Base-by-base conservation (phyloP, 371 early-diverging fungal genomes). In the Zopfochytrium polystomum region DNA sequence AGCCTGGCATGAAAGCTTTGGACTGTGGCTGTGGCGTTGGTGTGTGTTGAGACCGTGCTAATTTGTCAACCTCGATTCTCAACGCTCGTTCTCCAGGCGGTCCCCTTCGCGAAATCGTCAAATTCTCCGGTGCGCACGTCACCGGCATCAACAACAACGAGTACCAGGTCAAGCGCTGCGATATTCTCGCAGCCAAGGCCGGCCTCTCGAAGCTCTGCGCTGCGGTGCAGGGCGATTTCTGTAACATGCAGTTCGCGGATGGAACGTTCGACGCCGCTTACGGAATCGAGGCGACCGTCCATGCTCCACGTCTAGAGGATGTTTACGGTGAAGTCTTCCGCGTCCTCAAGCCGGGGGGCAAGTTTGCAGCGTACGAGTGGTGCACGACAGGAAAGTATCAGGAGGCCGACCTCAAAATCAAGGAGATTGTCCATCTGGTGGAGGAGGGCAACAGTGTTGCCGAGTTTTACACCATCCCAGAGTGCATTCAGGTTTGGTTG, bases 131-230 rank as follows among this genome's bases (percentile, higher is more conserved):
- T 31, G 91, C 93, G 33, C 86, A 88, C 63, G 77, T 96, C 59
- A 89, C 89, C 15, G 95, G 95, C 20, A 73, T 96, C 52, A 96
- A 96, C 80, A 96, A 95, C 84, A 95, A 95, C 71, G 90, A 88
- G 47, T 95, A 95, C 70, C 96, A 96, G 77, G 80, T 95, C 47
- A 75, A 86, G 65, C 82, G 93, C 23, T 92, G 90, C 55, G 71
- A 66, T 18, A 79, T 83, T 48, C 88, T 93, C 63, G 87, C 91
- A 56, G 73, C 75, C 50, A 82, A 81, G 63, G 71, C 75, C 43
- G 83, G 85, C 18, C 78, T 91, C 48, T 52, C 68, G 22, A 52
- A 48, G 27, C 58, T 72, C 25, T 68, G 68, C 63, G 58, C 49
- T 23, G 78, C 72, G 11, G 65, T 68, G 46, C 74, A 76, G 62